Evolutionary conservation across 805 yeast genomes (phyloP).

Genomic region (Ogataea trehalophila): DNA sequence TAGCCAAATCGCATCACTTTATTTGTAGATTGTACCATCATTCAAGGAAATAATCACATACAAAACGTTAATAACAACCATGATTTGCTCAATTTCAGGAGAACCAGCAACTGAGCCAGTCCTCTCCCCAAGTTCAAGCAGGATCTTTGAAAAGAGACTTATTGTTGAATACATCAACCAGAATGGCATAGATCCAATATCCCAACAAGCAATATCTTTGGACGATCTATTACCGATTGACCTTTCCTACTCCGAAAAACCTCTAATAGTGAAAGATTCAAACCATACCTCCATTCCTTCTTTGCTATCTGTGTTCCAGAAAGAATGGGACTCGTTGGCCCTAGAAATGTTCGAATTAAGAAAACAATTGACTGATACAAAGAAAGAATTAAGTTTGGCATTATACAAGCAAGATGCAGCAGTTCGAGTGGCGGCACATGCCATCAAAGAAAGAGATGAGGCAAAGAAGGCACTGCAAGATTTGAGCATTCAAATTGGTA

Average conservation of each 20-base stretch:
- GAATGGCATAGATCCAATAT: conserved; percentile 71
- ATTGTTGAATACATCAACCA: conserved; percentile 59
- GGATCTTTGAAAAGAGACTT: conserved; percentile 61
- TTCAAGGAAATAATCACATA: too few relatives aligned
- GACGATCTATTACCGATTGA: conserved; percentile 52
- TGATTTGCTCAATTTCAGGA: conserved; percentile 52
- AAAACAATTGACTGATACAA: conserved; percentile 60
- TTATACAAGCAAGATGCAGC: conserved; percentile 89
- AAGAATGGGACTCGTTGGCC: conserved; percentile 86
- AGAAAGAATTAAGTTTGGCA: conserved; percentile 71
- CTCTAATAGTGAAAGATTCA: conserved; percentile 28
- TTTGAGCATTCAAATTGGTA: conserved; percentile 40
- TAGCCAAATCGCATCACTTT: too few relatives aligned
- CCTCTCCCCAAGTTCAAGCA: conserved; percentile 64
- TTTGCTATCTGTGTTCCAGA: conserved; percentile 68
- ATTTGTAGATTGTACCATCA: too few relatives aligned
- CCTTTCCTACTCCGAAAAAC: conserved; percentile 10
- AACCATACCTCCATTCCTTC: conserved; percentile 67
- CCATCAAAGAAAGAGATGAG: conserved; percentile 72
- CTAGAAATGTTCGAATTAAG: conserved; percentile 74
- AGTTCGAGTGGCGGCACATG: conserved; percentile 72
- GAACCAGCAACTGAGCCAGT: conserved; percentile 68
- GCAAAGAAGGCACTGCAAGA: conserved; percentile 61
- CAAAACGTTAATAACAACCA: conserved; percentile 1
- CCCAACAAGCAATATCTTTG: conserved; percentile 50